Conservation (phyloP, 768 basidiomycete species). For the Lanmaoa rubissima region DNA sequence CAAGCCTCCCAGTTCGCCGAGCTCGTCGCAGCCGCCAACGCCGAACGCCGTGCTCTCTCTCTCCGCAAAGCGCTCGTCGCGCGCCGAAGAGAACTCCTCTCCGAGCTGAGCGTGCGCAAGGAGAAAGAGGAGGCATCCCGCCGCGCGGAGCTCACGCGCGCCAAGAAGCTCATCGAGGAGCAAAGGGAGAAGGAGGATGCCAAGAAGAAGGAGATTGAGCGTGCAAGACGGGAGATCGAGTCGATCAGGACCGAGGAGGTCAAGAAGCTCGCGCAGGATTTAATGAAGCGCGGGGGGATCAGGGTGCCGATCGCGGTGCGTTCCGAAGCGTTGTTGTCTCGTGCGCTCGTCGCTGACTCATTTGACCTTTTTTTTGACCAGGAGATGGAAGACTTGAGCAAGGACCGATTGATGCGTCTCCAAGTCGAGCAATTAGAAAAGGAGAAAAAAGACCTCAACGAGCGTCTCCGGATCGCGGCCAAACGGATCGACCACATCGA, state of each 20-base stretch:
- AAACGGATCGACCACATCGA: slow-evolving; percentile 96
- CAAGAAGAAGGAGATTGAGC: slow-evolving; percentile 70
- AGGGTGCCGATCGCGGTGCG: slow-evolving; percentile 69
- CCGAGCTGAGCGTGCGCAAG: slow-evolving; percentile 79
- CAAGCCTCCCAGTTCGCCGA: slow-evolving; percentile 56
- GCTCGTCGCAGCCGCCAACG: slow-evolving; percentile 62
- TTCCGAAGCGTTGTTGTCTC: slow-evolving; percentile 2
- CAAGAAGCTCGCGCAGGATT: slow-evolving; percentile 79
- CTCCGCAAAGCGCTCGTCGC: slow-evolving; percentile 80
- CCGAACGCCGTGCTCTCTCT: slow-evolving; percentile 75
- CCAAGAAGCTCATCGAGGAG: slow-evolving; percentile 69
- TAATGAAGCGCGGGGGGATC: slow-evolving; percentile 78
- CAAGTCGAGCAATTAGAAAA: slow-evolving; percentile 96
- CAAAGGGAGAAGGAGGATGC: slow-evolving; percentile 60
- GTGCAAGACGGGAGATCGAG: slow-evolving; percentile 67
- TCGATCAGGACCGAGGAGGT: slow-evolving; percentile 65
- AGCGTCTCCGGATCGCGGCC: slow-evolving; percentile 74
- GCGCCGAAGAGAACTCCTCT: slow-evolving; percentile 79
- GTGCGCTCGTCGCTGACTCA: not conserved
- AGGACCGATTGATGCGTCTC: slow-evolving; percentile 80
- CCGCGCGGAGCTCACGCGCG: slow-evolving; percentile 63
- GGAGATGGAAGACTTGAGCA: slow-evolving; percentile 83
- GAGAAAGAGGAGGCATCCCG: slow-evolving; percentile 86
- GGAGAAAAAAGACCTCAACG: slow-evolving; percentile 85
- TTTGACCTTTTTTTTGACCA: slow-evolving; percentile 24